Evolutionary conservation across 352 stramenopile species (phyloP).

Genomic region (Blastocystis hominis): DNA sequence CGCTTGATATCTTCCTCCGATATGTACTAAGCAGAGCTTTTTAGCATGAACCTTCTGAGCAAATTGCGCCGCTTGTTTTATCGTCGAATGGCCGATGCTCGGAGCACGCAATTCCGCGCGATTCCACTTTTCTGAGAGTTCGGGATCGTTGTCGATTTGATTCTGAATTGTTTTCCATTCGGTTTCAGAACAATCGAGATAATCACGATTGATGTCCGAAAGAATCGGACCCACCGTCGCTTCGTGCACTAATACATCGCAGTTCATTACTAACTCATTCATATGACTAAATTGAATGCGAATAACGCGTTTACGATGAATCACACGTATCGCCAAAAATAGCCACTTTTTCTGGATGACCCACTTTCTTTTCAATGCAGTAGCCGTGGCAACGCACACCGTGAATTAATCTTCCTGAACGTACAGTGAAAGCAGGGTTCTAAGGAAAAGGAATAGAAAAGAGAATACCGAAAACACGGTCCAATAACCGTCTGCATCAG

Average conservation of each 20-base stretch:
- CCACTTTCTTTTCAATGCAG: slow-evolving; percentile 9
- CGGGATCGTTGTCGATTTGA: not conserved
- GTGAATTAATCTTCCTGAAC: not conserved
- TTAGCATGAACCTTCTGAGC: slow-evolving; percentile 67
- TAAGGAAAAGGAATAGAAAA: not conserved
- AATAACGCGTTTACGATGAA: not conserved
- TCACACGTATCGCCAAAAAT: slow-evolving; percentile 57
- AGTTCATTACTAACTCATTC: not conserved
- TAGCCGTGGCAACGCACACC: slow-evolving; percentile 26
- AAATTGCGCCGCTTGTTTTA: slow-evolving; percentile 71
- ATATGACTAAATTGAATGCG: not conserved
- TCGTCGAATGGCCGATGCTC: slow-evolving; percentile 72
- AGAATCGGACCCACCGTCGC: not conserved
- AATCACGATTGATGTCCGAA: not conserved
- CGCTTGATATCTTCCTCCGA: slow-evolving; percentile 66
- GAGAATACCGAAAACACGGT: not conserved
- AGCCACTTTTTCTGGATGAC: slow-evolving; percentile 20
- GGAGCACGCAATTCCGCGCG: slow-evolving; percentile 64
- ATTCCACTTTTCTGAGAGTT: slow-evolving; percentile 18
- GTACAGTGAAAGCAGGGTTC: not conserved
- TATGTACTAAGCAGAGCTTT: slow-evolving; percentile 74
- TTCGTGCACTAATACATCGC: slow-evolving; percentile 58
- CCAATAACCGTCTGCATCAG: slow-evolving; percentile 55
- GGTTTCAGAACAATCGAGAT: not conserved
- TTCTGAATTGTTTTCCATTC: not conserved